Percentiles rank a stretch among this genome's conserved stretches.
These are phyloP conservation scores for Dothideomycetes sp. DNA, from an alignment of 2,329 filamentous ascomycete genomes.

Conservation along the genomic window DNA sequence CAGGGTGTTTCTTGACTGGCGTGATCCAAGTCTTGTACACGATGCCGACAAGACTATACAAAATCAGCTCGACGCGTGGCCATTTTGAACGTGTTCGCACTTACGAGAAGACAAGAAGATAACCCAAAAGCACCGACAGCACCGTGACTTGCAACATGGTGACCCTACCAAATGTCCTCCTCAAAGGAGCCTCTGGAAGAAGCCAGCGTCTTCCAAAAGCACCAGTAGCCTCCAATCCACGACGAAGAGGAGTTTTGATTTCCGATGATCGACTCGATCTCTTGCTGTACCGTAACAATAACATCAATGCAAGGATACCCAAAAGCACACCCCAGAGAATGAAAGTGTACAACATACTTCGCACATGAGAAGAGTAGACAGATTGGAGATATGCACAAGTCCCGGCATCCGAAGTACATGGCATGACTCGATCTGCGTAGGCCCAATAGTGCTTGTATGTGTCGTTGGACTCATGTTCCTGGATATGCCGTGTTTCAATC, in stretches of 20 bases:
- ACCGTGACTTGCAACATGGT: constrained; percentile 60
- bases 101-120: constrained; percentile 57
- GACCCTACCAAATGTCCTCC: constrained; percentile 54
- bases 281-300: constrained; percentile 23
- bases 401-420: constrained; percentile 49
- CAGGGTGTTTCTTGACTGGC: constrained; percentile 49
- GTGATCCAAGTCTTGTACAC: constrained; percentile 61
- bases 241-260: constrained; percentile 20
- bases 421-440: constrained; percentile 44
- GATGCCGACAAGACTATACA: constrained; percentile 53
- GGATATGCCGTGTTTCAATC: constrained; percentile 21
- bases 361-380: constrained; percentile 46
- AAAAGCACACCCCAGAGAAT: constrained; percentile 49
- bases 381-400: constrained; percentile 50
- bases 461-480: constrained; percentile 23
- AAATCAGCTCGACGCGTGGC: too few species aligned
- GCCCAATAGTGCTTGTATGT: constrained; percentile 42
- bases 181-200: constrained; percentile 49
- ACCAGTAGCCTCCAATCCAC: constrained; percentile 29
- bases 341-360: constrained; percentile 47
- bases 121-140: constrained; percentile 48
- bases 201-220: constrained; percentile 44
- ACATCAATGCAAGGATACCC: constrained; percentile 39
- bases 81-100: too few species aligned
- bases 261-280: constrained; percentile 1